These are phyloP conservation scores for Penicillium argentinense DNA, from an alignment of 495 filamentous ascomycete genomes.

Conservation along the genomic window DNA sequence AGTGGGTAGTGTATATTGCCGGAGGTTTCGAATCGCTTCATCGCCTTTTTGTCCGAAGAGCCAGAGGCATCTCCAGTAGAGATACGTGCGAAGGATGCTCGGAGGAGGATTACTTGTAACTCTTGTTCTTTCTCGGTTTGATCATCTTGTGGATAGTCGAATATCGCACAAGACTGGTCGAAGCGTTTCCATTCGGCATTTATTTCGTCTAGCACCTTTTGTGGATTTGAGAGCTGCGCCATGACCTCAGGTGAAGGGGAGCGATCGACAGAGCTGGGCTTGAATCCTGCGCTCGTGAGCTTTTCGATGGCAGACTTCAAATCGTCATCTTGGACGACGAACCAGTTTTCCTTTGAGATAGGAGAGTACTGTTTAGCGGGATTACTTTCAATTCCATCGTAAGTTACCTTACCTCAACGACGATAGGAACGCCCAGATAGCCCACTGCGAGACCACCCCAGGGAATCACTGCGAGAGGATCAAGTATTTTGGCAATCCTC, in stretches of 20 bases:
- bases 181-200: constrained; percentile 3
- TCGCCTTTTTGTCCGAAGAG: too few species aligned
- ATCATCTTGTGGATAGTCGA: background rate
- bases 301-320: constrained; percentile 16
- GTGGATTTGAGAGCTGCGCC: constrained; percentile 16
- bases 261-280: constrained; percentile 16
- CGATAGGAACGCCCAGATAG: constrained; percentile 23
- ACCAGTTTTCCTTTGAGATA: constrained; percentile 17
- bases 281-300: constrained; percentile 20
- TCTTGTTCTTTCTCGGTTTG: too few species aligned
- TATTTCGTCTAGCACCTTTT: constrained; percentile 16
- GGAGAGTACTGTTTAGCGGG: constrained; percentile 11
- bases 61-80: background rate
- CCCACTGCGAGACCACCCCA: constrained; percentile 20
- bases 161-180: background rate
- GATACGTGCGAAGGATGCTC: background rate
- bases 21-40: constrained; percentile 12
- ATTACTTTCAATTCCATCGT: constrained; percentile 2
- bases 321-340: constrained; percentile 26
- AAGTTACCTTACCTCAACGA: constrained; percentile 14
- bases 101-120: background rate
- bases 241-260: constrained; percentile 17
- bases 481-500: background rate
- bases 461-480: background rate
- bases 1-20: constrained; percentile 20